Evolutionary conservation across 2,329 filamentous ascomycete species (phyloP).

Genomic region (Cercospora janseana): DNA sequence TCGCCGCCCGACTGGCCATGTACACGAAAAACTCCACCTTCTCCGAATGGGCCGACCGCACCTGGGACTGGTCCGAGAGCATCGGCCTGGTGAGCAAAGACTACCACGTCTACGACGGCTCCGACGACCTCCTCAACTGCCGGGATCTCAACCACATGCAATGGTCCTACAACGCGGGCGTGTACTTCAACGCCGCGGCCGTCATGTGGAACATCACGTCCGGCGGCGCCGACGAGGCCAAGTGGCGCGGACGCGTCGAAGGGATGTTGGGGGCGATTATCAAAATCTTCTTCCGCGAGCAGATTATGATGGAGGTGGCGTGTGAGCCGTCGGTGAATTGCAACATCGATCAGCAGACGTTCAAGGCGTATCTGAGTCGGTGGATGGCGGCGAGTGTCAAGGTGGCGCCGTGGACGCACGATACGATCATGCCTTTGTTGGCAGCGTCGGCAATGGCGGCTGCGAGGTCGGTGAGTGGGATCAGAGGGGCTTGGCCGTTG

Average conservation of each 20-base stretch:
- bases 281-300: slow-evolving; percentile 38
- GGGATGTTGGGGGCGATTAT: slow-evolving; percentile 20
- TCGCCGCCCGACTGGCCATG: slow-evolving; percentile 40
- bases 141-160: slow-evolving; percentile 43
- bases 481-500: slow-evolving; percentile 38
- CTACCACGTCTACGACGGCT: slow-evolving; percentile 47
- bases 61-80: slow-evolving; percentile 39
- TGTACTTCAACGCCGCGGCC: slow-evolving; percentile 46
- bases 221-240: slow-evolving; percentile 33
- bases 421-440: slow-evolving; percentile 52
- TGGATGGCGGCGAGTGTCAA: slow-evolving; percentile 45
- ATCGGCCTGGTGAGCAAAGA: slow-evolving; percentile 53
- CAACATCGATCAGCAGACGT: slow-evolving; percentile 44
- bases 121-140: slow-evolving; percentile 45
- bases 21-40: slow-evolving; percentile 51
- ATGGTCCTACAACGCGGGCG: slow-evolving; percentile 49
- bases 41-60: slow-evolving; percentile 57
- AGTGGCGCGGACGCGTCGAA: slow-evolving; percentile 31
- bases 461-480: slow-evolving; percentile 37
- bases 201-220: slow-evolving; percentile 42
- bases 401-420: slow-evolving; percentile 41
- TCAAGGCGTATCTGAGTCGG: slow-evolving; percentile 46
- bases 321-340: slow-evolving; percentile 42
- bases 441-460: slow-evolving; percentile 54
- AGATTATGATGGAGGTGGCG: slow-evolving; percentile 45